A percentile compares a stretch with the other conserved stretches of the same genome.
These are phyloP conservation scores for Ceratocystis smalleyi DNA, from an alignment of 2,329 filamentous ascomycete species.

Conservation along the genomic window DNA sequence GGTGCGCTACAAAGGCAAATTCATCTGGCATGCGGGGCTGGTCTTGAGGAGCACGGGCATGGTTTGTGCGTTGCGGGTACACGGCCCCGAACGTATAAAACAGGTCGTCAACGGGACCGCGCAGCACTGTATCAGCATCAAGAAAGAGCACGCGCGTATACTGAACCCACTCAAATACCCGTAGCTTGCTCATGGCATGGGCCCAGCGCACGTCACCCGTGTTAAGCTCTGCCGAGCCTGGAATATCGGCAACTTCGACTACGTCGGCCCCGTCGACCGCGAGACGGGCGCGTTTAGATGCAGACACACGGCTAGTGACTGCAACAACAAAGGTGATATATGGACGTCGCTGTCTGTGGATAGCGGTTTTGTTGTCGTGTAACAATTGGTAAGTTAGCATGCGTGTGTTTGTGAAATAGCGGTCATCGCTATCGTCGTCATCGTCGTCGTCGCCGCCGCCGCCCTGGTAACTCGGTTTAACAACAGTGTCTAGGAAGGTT, in stretches of 20 bases:
- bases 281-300: constrained; percentile 24
- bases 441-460: constrained; percentile 5
- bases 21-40: constrained; percentile 23
- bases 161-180: constrained; percentile 27
- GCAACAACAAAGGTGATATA: constrained; percentile 27
- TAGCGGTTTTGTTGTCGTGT: constrained; percentile 24
- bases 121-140: constrained; percentile 29
- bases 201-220: constrained; percentile 27
- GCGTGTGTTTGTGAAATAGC: constrained; percentile 27
- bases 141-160: constrained; percentile 30
- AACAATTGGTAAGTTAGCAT: constrained; percentile 29
- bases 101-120: constrained; percentile 24
- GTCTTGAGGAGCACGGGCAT: constrained; percentile 19
- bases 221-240: constrained; percentile 20
- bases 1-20: constrained; percentile 24
- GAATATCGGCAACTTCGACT: constrained; percentile 23
- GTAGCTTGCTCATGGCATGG: constrained; percentile 30
- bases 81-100: constrained; percentile 24
- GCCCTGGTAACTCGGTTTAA: constrained; percentile 16
- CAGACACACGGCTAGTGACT: constrained; percentile 23
- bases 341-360: constrained; percentile 17
- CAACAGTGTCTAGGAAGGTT: constrained; percentile 26
- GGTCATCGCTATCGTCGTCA: constrained; percentile 21
- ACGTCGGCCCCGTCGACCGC: constrained; percentile 27
- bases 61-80: constrained; percentile 17